Base-by-base conservation (phyloP, 2,329 filamentous ascomycete species). In the Sporothrix euskadiensis region DNA sequence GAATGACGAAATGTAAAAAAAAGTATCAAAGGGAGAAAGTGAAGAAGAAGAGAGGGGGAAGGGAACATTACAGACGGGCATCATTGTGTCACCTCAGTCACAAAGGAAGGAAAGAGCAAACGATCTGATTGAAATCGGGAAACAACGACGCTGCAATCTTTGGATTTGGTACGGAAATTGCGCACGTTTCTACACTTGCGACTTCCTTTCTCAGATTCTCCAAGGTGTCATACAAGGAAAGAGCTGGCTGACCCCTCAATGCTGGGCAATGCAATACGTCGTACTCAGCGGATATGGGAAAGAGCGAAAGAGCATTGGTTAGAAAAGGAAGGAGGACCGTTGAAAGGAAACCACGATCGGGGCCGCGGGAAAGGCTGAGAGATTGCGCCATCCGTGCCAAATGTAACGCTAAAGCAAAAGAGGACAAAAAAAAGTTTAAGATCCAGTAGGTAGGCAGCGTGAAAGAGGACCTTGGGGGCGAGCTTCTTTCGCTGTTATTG, bases 381-480 rank as follows among this genome's bases (percentile, higher is more conserved):
- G 30, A 66, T 71, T 71, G 69, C 69, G 69, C 69, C 69, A 71
- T 71, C 30, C 44, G 12, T 9, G 7, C 49, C 30, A 57, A 56
- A 69, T 61, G 69, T 22, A 49, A 71, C 52, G 54, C 54, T 71
- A 59, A 71, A 44, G 26, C 26, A 1, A 26, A 26, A 26, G 26
- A 26, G 26, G 26, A 26, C n/a, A n/a, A 22, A 22, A 49, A 59
- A 35, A 14, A 49, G 9, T 41, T 26, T 26, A 71, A 52, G 16
- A 12, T 8, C 14, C 14, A 5, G 44, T 19, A 3, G 14, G 19
- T 44, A 35, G n/a, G 35, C 35, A 35, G 8, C 35, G 35, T 35
- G 35, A 35, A 35, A 35, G 35, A 26, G 26, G 26, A 26, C 26
- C 26, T 26, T 26, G 26, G 26, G 35, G 35, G 35, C 35, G 1